phyloP scores from a whole-genome alignment of 257 asterid species.

The Nicotiana paniculata region DNA sequence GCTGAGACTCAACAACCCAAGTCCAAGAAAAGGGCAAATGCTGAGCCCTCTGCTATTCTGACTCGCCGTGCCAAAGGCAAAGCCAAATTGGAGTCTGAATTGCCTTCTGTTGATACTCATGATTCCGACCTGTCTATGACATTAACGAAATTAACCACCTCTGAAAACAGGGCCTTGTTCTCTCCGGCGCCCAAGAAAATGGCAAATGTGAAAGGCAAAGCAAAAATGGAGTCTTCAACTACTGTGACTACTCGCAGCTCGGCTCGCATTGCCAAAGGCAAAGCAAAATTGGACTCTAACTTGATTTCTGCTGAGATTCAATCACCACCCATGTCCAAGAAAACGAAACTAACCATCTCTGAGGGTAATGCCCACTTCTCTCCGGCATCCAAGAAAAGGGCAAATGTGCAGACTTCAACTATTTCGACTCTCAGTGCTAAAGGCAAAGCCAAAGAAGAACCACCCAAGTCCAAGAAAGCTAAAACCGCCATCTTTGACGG shows the following conservation, averaged over 20 bases:
- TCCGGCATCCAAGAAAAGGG: background rate
- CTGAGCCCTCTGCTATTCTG: background rate
- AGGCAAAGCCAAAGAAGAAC: background rate
- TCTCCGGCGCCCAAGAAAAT: background rate
- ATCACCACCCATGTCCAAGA: background rate
- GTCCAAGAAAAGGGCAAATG: background rate
- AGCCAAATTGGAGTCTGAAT: background rate
- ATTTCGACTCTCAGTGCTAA: background rate
- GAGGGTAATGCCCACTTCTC: background rate
- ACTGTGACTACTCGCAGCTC: no score
- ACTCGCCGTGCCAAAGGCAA: background rate
- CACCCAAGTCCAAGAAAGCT: background rate
- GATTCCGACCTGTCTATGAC: no score
- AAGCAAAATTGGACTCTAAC: background rate
- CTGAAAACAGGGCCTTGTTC: background rate
- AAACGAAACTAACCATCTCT: background rate
- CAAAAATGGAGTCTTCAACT: no score
- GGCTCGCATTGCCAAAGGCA: background rate
- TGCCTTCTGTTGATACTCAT: background rate
- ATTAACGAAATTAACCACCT: no score
- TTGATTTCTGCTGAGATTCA: no score
- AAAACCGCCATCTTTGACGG: background rate
- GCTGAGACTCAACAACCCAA: background rate
- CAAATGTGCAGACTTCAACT: background rate
- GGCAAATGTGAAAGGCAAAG: no score